Conservation (phyloP, 306 rosid species). For the Vicia villosa region DNA sequence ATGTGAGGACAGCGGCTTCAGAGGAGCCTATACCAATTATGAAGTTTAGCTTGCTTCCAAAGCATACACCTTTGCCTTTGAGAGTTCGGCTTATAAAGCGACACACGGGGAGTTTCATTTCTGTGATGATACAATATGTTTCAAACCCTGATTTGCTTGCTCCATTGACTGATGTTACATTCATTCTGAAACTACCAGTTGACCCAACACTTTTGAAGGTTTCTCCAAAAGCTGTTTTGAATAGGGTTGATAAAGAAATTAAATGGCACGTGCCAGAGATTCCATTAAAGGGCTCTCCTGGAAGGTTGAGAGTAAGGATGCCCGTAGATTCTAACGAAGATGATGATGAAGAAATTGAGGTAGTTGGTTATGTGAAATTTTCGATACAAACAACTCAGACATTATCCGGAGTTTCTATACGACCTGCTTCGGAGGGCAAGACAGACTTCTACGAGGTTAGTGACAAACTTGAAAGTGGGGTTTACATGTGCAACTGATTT, state of each 20-base stretch:
- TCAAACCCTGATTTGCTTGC: conserved; percentile 72
- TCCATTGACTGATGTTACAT: conserved; percentile 79
- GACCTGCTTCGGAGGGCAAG: conserved; percentile 83
- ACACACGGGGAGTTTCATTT: conserved; percentile 79
- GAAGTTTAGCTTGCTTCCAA: conserved; percentile 79
- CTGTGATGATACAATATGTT: conserved; percentile 89
- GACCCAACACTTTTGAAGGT: conserved; percentile 89
- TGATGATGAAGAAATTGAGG: conserved; percentile 75
- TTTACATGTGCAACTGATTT: conserved; percentile 76
- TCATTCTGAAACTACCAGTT: conserved; percentile 73
- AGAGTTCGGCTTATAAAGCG: conserved; percentile 87
- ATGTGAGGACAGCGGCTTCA: conserved; percentile 71
- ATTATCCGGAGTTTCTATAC: conserved; percentile 73
- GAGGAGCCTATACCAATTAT: conserved; percentile 84
- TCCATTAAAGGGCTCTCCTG: conserved; percentile 75
- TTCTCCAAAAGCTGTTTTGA: conserved; percentile 89
- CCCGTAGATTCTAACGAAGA: conserved; percentile 75
- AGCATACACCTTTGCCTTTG: conserved; percentile 85
- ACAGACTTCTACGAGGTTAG: conserved; percentile 87
- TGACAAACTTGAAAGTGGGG: conserved; percentile 78
- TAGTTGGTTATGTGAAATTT: conserved; percentile 72
- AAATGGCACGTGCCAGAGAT: conserved; percentile 85
- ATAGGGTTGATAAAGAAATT: conserved; percentile 79
- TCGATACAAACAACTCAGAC: conserved; percentile 65
- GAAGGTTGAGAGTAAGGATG: conserved; percentile 82